Conservation (phyloP, 208 protist species). For the Trypanosoma cruzi region DNA sequence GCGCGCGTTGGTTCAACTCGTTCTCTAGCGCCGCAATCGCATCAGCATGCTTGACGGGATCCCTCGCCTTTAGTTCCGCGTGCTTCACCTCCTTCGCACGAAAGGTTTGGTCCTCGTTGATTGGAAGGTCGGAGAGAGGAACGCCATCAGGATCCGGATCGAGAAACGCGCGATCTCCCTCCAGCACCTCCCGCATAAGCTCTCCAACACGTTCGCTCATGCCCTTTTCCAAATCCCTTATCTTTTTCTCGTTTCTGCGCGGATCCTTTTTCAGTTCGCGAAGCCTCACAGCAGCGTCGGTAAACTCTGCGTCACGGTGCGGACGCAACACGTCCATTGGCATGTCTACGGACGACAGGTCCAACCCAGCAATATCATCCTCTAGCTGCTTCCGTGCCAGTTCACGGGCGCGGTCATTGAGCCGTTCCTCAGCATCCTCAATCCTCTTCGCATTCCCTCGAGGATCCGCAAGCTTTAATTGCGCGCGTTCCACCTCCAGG, state of each 20-base stretch:
- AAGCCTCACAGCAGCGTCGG: slow-evolving; percentile 36
- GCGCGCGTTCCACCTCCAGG: slow-evolving; percentile 52
- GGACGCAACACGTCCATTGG: slow-evolving; percentile 60
- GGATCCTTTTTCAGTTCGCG: slow-evolving; percentile 64
- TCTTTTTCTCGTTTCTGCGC: slow-evolving; percentile 52
- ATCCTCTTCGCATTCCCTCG: slow-evolving; percentile 39
- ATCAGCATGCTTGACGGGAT: slow-evolving; percentile 14
- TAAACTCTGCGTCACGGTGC: slow-evolving; percentile 61
- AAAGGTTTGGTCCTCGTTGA: slow-evolving; percentile 59
- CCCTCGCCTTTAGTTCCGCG: slow-evolving; percentile 35
- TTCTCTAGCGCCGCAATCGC: slow-evolving; percentile 51
- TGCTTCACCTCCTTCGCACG: slow-evolving; percentile 59
- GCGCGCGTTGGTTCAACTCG: slow-evolving; percentile 45
- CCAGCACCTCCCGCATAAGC: slow-evolving; percentile 44
- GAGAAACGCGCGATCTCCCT: slow-evolving; percentile 55
- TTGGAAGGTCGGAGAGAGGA: slow-evolving; percentile 49
- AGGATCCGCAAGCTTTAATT: slow-evolving; percentile 49
- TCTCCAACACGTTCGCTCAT: slow-evolving; percentile 64
- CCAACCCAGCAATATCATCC: slow-evolving; percentile 62
- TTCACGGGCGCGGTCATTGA: slow-evolving; percentile 63
- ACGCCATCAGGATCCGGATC: slow-evolving; percentile 49
- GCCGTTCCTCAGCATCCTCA: slow-evolving; percentile 42
- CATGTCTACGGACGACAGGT: slow-evolving; percentile 48
- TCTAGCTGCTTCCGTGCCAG: slow-evolving; percentile 57
- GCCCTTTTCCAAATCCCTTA: slow-evolving; percentile 37